Base-by-base conservation (phyloP, 495 filamentous ascomycete genomes). In the Daldinia bambusicola region DNA sequence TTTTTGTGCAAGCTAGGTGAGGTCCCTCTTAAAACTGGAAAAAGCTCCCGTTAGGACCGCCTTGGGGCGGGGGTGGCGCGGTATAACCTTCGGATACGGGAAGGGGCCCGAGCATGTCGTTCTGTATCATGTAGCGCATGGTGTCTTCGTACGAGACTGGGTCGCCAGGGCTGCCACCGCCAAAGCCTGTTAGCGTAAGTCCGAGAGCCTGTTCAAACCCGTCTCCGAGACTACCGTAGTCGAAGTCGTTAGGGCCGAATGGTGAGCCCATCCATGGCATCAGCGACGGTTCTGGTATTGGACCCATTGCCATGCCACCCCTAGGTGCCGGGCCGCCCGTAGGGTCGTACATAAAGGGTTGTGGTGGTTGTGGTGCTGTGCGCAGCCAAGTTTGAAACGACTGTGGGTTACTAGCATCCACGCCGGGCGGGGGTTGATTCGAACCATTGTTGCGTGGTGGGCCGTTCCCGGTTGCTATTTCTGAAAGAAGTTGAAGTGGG, bases 401-500 rank as follows among this genome's bases (percentile, higher is more conserved):
- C 62, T 68, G 61, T 3, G 57, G 18, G 2, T 41, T 48, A 51
- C 58, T 66, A 14, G 55, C 2, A 48, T 65, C 61, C 6, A 68
- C 10, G 12, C 55, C 71, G 10, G 60, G 8, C n/a, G 48, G 52
- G n/a, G 55, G 18, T 37, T 32, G n/a, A 43, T 55, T 66, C 40
- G 56, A 55, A n/a, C 51, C 32, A 8, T 61, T 53, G 22, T 16
- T 71, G 59, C 63, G 76, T n/a, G 78, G 36, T 18, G 74, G 76
- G n/a, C 80, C 79, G 43, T 90, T 84, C 13, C 85, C 85, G 64
- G 87, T 89, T 31, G 90, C 90, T 38, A 92, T 85, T 74, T 91
- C 90, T 61, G 89, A 91, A 14, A 93, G 83, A 7, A 93, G 75
- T 59, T 91, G 88, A 13, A 91, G 81, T 0, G 87, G 87, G 0